These are phyloP conservation scores for Fusarium sp. DNA, from an alignment of 2,329 filamentous ascomycete genomes.

Conservation along the genomic window DNA sequence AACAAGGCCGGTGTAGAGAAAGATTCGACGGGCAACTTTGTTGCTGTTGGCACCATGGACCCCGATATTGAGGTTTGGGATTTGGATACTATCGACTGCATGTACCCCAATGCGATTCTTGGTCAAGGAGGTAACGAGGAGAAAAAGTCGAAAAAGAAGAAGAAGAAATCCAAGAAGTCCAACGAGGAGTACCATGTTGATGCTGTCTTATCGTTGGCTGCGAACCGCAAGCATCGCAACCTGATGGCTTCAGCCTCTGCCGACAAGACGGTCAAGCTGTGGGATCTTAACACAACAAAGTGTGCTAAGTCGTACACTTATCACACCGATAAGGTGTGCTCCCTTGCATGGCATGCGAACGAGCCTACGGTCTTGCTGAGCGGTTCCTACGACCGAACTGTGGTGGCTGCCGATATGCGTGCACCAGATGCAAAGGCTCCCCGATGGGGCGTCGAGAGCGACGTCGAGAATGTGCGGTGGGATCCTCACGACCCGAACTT, in stretches of 20 bases:
- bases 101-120: constrained; percentile 97
- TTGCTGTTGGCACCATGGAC: constrained; percentile 96
- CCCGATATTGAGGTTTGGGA: constrained; percentile 99
- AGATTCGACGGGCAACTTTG: constrained; percentile 85
- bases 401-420: constrained; percentile 96
- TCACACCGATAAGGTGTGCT: constrained; percentile 98
- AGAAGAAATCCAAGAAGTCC: constrained; percentile 88
- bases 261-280: constrained; percentile 97
- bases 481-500: constrained; percentile 92
- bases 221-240: constrained; percentile 94
- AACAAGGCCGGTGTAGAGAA: constrained; percentile 73
- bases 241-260: constrained; percentile 94
- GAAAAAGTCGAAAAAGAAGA: constrained; percentile 84
- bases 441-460: constrained; percentile 93
- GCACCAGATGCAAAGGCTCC: constrained; percentile 85
- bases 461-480: constrained; percentile 94
- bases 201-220: constrained; percentile 88
- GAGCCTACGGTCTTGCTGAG: constrained; percentile 91
- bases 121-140: constrained; percentile 76
- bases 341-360: constrained; percentile 89
- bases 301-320: constrained; percentile 96
- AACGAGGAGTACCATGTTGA: constrained; percentile 96
- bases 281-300: constrained; percentile 92
- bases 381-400: constrained; percentile 93
- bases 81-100: constrained; percentile 93